Conservation (phyloP, 176 grass and related monocot genomes). For the Cymbopogon citratus region DNA sequence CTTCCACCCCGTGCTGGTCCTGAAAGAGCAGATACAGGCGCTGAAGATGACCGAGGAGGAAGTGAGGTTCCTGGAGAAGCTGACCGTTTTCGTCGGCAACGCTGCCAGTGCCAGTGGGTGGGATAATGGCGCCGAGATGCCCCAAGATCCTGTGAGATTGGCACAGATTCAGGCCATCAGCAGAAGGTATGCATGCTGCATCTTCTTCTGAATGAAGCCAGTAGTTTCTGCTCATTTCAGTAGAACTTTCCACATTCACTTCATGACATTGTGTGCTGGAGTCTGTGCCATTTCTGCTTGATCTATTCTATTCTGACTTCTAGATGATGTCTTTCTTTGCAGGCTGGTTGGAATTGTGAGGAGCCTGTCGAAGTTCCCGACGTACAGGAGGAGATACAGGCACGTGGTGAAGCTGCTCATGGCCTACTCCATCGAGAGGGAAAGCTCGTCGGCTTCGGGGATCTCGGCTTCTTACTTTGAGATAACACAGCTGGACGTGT, state of each 20-base stretch:
- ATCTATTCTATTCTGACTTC: too few species aligned
- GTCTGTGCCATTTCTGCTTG: background rate
- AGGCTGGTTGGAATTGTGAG: slow-evolving; percentile 77
- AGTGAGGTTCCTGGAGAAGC: slow-evolving; percentile 54
- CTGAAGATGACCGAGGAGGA: slow-evolving; percentile 70
- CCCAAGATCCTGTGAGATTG: slow-evolving; percentile 54
- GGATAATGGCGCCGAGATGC: slow-evolving; percentile 38
- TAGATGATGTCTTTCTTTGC: too few species aligned
- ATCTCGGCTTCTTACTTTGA: slow-evolving; percentile 30
- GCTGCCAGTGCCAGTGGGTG: slow-evolving; percentile 5
- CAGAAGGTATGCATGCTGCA: slow-evolving; percentile 41
- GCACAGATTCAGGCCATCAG: slow-evolving; percentile 91
- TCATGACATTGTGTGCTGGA: background rate
- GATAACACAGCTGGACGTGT: slow-evolving; percentile 52
- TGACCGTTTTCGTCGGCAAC: slow-evolving; percentile 51
- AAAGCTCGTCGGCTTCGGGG: slow-evolving; percentile 34
- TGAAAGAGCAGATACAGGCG: slow-evolving; percentile 73
- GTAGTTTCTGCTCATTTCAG: background rate
- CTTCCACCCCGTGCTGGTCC: slow-evolving; percentile 77
- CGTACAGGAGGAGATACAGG: slow-evolving; percentile 72
- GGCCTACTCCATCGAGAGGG: slow-evolving; percentile 45
- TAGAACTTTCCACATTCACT: background rate
- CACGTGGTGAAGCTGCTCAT: slow-evolving; percentile 66
- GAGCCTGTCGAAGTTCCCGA: slow-evolving; percentile 73
- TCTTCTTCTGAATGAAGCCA: background rate